phyloP scores from a whole-genome alignment of 1,284 basidiomycete genomes.

The Leccinum subrobustum region DNA sequence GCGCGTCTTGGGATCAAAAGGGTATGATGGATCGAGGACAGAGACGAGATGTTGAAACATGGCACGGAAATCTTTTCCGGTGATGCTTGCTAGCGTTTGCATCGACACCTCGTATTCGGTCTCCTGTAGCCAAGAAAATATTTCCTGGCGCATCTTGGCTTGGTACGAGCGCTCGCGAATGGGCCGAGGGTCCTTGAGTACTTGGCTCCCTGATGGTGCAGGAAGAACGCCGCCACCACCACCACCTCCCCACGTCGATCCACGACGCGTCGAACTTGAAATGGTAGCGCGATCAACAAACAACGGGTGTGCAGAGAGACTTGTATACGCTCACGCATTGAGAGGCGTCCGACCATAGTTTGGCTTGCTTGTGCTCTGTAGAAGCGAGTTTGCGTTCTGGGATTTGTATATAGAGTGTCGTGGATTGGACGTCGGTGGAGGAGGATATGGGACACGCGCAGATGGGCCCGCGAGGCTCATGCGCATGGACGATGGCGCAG shows the following conservation, averaged over 20 bases:
- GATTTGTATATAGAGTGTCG: slow-evolving; percentile 66
- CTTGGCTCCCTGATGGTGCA: slow-evolving; percentile 49
- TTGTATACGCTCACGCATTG: slow-evolving; percentile 50
- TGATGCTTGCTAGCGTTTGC: slow-evolving; percentile 69
- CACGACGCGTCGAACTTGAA: slow-evolving; percentile 59
- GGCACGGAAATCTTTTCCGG: slow-evolving; percentile 77
- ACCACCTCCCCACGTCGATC: slow-evolving; percentile 59
- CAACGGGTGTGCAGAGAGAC: not conserved
- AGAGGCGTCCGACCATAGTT: slow-evolving; percentile 74
- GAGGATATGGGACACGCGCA: slow-evolving; percentile 52
- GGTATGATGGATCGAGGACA: slow-evolving; percentile 68
- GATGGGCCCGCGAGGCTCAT: slow-evolving; percentile 72
- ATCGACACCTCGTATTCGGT: slow-evolving; percentile 65
- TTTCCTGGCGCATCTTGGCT: slow-evolving; percentile 70
- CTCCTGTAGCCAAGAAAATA: slow-evolving; percentile 63
- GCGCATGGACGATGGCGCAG: slow-evolving; percentile 39
- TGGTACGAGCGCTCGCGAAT: slow-evolving; percentile 74
- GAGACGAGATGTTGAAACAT: slow-evolving; percentile 79
- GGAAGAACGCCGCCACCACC: slow-evolving; percentile 37
- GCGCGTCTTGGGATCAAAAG: slow-evolving; percentile 52
- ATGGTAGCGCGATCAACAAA: not conserved
- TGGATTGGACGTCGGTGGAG: slow-evolving; percentile 51
- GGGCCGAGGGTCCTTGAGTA: slow-evolving; percentile 69
- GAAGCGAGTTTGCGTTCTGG: slow-evolving; percentile 61
- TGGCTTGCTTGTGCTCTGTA: slow-evolving; percentile 67